Conservation (phyloP, 352 stramenopile genomes). For the Phytophthora sojae region DNA sequence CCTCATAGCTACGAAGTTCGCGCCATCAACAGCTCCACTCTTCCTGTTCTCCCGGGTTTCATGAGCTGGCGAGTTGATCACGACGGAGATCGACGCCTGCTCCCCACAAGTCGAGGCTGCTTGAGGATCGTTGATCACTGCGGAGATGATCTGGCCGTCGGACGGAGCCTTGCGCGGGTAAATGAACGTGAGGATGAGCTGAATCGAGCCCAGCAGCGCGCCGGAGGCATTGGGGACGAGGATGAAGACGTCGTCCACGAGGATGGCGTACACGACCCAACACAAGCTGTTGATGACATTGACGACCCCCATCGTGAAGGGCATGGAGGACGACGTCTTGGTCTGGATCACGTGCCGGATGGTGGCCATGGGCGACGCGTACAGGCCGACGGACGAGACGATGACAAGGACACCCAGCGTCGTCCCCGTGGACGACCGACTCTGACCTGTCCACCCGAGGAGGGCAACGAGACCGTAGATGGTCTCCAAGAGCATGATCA, state of each 20-base stretch:
- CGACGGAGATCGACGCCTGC: constrained; percentile 26
- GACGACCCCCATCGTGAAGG: constrained; percentile 31
- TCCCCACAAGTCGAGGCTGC: constrained; percentile 12
- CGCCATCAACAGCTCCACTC: constrained; percentile 4
- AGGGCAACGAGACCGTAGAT: constrained; percentile 40
- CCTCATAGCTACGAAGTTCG: constrained; percentile 19
- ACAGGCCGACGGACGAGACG: constrained; percentile 39
- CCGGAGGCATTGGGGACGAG: constrained; percentile 51
- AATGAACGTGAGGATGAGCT: constrained; percentile 42
- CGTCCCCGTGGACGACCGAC: constrained; percentile 27
- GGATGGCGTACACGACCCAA: constrained; percentile 52
- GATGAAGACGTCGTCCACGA: constrained; percentile 46
- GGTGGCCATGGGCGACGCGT: constrained; percentile 49
- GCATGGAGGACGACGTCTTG: constrained; percentile 31
- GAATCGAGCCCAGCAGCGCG: constrained; percentile 35
- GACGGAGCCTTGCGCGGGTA: constrained; percentile 37
- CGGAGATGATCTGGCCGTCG: constrained; percentile 28
- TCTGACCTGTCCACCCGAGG: constrained; percentile 39
- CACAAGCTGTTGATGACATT: constrained; percentile 31
- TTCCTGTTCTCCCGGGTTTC: constrained; percentile 18
- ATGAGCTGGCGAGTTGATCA: constrained; percentile 22
- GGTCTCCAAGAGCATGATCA: constrained; percentile 35
- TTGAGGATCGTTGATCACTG: constrained; percentile 22
- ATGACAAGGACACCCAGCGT: constrained; percentile 50
- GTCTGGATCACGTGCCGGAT: constrained; percentile 37